These are phyloP conservation scores for Podospora pseudopauciseta DNA, from an alignment of 495 filamentous ascomycete species.

Conservation along the genomic window DNA sequence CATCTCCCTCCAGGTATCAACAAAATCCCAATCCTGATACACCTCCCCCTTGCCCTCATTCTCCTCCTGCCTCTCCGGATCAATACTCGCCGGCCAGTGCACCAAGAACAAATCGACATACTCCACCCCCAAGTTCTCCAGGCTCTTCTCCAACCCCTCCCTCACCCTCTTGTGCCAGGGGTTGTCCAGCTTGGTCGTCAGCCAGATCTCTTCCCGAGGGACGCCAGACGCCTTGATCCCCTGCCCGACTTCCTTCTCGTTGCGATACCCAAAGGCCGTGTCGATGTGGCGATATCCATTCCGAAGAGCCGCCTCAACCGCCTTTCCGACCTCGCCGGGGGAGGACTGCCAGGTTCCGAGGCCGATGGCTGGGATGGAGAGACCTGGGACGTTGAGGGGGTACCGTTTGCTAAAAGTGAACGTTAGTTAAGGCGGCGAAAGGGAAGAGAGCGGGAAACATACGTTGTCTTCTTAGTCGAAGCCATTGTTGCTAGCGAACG, in stretches of 20 bases:
- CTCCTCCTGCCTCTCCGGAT: conserved; percentile 36
- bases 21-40: conserved; percentile 66
- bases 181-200: conserved; percentile 88
- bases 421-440: background rate
- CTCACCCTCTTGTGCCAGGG: conserved; percentile 65
- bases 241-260: conserved; percentile 77
- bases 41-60: conserved; percentile 37
- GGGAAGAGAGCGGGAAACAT: conserved; percentile 8
- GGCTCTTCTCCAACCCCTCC: conserved; percentile 64
- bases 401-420: conserved; percentile 28
- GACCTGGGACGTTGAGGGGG: conserved; percentile 71
- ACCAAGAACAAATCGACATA: conserved; percentile 86
- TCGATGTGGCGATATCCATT: conserved; percentile 60
- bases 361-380: conserved; percentile 74
- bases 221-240: conserved; percentile 78
- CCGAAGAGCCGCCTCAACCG: conserved; percentile 72
- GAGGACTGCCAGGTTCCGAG: conserved; percentile 78
- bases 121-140: conserved; percentile 65
- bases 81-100: conserved; percentile 68
- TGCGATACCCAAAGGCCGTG: conserved; percentile 77
- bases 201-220: conserved; percentile 74
- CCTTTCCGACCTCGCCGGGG: conserved; percentile 46
- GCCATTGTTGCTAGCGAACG: conserved; percentile 28
- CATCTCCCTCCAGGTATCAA: conserved; percentile 79
- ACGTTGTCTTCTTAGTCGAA: conserved; percentile 36